These are phyloP conservation scores for Pyrenopolyporus hunteri DNA, from an alignment of 495 filamentous ascomycete species.

Conservation along the genomic window DNA sequence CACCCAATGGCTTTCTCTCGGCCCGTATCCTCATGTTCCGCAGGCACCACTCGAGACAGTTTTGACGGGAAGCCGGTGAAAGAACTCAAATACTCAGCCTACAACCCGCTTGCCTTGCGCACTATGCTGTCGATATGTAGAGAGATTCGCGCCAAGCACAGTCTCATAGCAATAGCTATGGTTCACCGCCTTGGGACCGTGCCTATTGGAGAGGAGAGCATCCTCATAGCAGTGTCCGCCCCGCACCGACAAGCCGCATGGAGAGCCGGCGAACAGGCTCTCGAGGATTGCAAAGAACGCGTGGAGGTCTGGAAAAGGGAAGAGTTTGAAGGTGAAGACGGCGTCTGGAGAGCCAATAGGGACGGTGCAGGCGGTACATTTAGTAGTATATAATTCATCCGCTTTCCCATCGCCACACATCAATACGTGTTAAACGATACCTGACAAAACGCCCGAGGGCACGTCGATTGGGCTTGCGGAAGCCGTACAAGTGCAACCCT, in stretches of 20 bases:
- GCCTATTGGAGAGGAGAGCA: constrained; percentile 88
- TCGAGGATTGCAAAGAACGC: constrained; percentile 83
- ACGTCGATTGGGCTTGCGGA: too few relatives aligned
- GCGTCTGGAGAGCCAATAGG: constrained; percentile 89
- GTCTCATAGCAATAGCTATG: constrained; percentile 73
- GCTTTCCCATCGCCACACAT: neutral
- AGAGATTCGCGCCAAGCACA: constrained; percentile 62
- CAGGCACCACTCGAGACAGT: constrained; percentile 85
- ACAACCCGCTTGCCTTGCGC: constrained; percentile 74
- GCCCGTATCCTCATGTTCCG: constrained; percentile 22
- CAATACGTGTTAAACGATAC: neutral
- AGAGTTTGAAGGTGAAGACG: constrained; percentile 79
- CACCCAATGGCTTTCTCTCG: neutral
- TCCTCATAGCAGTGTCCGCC: constrained; percentile 84
- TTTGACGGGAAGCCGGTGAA: constrained; percentile 77
- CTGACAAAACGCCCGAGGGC: too few relatives aligned
- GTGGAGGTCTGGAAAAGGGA: constrained; percentile 97
- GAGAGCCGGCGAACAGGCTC: constrained; percentile 84
- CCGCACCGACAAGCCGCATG: constrained; percentile 90
- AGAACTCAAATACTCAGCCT: constrained; percentile 82
- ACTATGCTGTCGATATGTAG: constrained; percentile 75
- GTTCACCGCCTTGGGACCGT: constrained; percentile 86
- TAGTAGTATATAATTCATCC: neutral
- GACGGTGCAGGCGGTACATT: constrained; percentile 66
- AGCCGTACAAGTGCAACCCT: too few relatives aligned